These are phyloP conservation scores for Emericellopsis terricola DNA, from an alignment of 495 filamentous ascomycete species.

Conservation along the genomic window DNA sequence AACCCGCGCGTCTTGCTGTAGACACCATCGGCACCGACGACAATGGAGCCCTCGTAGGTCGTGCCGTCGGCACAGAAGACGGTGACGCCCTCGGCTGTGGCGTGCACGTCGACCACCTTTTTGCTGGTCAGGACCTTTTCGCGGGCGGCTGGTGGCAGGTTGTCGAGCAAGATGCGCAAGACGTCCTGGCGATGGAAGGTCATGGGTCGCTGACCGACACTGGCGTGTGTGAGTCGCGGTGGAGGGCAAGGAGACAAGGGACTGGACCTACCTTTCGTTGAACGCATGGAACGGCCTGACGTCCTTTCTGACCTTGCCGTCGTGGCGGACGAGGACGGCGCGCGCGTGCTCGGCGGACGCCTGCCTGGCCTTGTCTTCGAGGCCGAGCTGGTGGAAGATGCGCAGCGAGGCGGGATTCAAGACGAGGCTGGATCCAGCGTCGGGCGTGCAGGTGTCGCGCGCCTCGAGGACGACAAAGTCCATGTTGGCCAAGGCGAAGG, in stretches of 20 bases:
- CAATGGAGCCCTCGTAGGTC: conserved; percentile 18
- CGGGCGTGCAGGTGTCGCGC: conserved; percentile 11
- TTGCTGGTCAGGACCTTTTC: conserved; percentile 13
- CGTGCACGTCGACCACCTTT: conserved; percentile 13
- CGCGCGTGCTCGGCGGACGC: neutral
- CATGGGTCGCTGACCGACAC: neutral
- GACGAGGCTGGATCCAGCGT: conserved; percentile 13
- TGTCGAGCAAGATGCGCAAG: neutral
- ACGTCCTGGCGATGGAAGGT: conserved; percentile 1
- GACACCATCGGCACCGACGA: conserved; percentile 34
- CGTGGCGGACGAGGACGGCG: neutral
- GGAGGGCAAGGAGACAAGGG: neutral
- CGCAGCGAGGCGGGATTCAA: conserved; percentile 12
- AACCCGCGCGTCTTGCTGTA: conserved; percentile 18
- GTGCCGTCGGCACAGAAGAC: conserved; percentile 18
- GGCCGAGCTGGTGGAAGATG: conserved; percentile 25
- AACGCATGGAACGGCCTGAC: neutral
- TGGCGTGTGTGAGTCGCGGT: neutral
- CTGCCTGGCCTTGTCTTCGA: conserved; percentile 9
- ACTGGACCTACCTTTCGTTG: neutral
- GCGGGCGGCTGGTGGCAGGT: neutral
- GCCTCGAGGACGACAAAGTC: conserved; percentile 28
- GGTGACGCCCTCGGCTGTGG: conserved; percentile 5
- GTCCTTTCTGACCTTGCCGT: neutral
- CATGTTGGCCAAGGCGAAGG: conserved; percentile 18